Conservation (phyloP, 345 rosid genomes). For the Raphanus raphanistrum region DNA sequence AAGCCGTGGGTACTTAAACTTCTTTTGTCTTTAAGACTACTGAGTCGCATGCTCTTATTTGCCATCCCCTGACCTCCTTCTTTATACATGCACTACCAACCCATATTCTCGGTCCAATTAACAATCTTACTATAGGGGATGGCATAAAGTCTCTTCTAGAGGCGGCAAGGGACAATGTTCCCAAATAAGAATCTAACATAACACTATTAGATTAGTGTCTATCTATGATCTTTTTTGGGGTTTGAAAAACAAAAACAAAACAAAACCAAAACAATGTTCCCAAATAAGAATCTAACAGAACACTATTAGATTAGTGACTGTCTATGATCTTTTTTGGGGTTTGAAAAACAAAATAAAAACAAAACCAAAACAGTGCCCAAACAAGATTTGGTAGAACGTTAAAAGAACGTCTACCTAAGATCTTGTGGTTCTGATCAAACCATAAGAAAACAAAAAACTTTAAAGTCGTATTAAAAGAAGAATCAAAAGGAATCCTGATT, state of each 20-base stretch:
- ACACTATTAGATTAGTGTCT: not conserved
- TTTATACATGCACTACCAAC: not conserved
- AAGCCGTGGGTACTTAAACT: no score
- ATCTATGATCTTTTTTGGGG: not conserved
- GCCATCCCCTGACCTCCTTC: not conserved
- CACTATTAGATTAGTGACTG: slow-evolving; percentile 1
- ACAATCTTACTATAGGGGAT: not conserved
- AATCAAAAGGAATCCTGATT: not conserved
- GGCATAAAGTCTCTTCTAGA: not conserved
- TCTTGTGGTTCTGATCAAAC: not conserved
- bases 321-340: not conserved
- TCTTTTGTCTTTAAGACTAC: not conserved
- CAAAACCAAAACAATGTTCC: not conserved
- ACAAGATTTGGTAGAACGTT: not conserved
- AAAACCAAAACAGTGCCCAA: not conserved
- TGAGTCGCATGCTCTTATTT: not conserved
- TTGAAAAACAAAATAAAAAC: not conserved
- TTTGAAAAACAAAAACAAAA: not conserved
- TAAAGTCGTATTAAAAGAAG: not conserved
- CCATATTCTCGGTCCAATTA: not conserved
- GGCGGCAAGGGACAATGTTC: slow-evolving; percentile 1
- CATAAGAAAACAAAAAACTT: not conserved
- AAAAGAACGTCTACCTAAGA: not conserved
- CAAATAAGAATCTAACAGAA: not conserved
- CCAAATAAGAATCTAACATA: not conserved